Conservation (phyloP, 2,329 filamentous ascomycete species). For the Stagonosporopsis cucurbitacearum region DNA sequence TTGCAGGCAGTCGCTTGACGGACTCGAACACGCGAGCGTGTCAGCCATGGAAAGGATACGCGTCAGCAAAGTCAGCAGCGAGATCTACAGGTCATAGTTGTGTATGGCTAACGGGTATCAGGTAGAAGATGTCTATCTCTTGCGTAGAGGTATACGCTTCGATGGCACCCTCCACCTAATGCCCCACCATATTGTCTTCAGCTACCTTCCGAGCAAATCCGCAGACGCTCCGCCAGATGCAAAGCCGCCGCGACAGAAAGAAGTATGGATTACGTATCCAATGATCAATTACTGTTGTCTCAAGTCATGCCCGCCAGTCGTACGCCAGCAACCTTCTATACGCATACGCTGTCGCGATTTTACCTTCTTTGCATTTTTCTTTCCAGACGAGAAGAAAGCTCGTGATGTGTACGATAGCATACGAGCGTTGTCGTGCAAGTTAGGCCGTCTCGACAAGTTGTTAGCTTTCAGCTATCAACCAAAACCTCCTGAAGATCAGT, state of each 20-base stretch:
- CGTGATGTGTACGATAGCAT: conserved; percentile 89
- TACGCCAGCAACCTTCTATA: conserved; percentile 78
- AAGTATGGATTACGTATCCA: conserved; percentile 94
- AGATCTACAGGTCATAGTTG: not conserved
- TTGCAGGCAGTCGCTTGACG: conserved; percentile 12
- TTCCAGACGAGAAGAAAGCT: conserved; percentile 74
- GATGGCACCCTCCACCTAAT: conserved; percentile 68
- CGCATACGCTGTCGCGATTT: conserved; percentile 92
- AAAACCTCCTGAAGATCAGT: conserved; percentile 71
- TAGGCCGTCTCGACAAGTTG: conserved; percentile 84
- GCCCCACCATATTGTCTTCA: conserved; percentile 70
- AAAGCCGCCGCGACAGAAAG: conserved; percentile 61
- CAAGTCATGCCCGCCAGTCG: conserved; percentile 72
- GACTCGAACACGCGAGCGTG: conserved; percentile 16
- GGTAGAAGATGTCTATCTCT: conserved; percentile 68
- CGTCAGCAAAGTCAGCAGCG: conserved; percentile 51
- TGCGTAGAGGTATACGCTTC: conserved; percentile 62
- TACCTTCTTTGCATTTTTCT: conserved; percentile 90
- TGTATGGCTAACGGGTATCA: conserved; percentile 34
- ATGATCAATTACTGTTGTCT: conserved; percentile 84
- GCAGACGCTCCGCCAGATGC: conserved; percentile 45
- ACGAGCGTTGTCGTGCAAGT: conserved; percentile 77
- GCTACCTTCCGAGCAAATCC: conserved; percentile 57
- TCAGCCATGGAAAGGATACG: conserved; percentile 54
- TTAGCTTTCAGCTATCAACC: conserved; percentile 89